Conservation (phyloP, 164 flowering plant genomes). For the Platanus orientalis region DNA sequence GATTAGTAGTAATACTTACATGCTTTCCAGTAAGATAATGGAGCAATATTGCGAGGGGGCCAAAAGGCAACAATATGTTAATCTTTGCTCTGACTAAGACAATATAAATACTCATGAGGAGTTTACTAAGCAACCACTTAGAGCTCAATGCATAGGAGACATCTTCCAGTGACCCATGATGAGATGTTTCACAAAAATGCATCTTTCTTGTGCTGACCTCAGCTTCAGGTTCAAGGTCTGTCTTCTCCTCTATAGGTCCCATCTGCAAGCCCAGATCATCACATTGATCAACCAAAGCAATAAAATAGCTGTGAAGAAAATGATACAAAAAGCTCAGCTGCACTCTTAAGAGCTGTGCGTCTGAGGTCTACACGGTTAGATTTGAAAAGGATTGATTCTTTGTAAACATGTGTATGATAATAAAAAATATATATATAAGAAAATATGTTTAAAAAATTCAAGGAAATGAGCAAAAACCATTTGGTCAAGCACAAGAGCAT, state of each 20-base stretch:
- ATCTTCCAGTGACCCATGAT: conserved; percentile 16
- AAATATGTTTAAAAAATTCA: too few relatives aligned
- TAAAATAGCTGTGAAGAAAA: too few relatives aligned
- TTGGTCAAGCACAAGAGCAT: too few relatives aligned
- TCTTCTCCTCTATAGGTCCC: conserved; percentile 38
- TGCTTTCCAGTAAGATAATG: conserved; percentile 53
- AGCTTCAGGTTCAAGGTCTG: conserved; percentile 38
- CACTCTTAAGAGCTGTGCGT: too few relatives aligned
- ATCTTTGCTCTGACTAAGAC: conserved; percentile 66
- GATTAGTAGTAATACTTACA: conserved; percentile 34
- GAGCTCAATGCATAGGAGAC: conserved; percentile 24
- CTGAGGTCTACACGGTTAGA: too few relatives aligned
- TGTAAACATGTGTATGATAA: too few relatives aligned
- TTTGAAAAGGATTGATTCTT: too few relatives aligned
- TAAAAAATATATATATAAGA: too few relatives aligned
- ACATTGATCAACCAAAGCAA: neutral
- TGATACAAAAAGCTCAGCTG: too few relatives aligned
- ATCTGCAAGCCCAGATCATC: conserved; percentile 25
- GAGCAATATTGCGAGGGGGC: conserved; percentile 64
- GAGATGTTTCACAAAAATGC: conserved; percentile 33
- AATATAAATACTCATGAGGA: conserved; percentile 40
- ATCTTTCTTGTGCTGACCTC: conserved; percentile 44
- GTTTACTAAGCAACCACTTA: conserved; percentile 11
- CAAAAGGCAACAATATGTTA: conserved; percentile 68
- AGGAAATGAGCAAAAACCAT: too few relatives aligned